Base-by-base conservation (phyloP, 1,139 yeast species). In the Sugiyamaella pinicola region DNA sequence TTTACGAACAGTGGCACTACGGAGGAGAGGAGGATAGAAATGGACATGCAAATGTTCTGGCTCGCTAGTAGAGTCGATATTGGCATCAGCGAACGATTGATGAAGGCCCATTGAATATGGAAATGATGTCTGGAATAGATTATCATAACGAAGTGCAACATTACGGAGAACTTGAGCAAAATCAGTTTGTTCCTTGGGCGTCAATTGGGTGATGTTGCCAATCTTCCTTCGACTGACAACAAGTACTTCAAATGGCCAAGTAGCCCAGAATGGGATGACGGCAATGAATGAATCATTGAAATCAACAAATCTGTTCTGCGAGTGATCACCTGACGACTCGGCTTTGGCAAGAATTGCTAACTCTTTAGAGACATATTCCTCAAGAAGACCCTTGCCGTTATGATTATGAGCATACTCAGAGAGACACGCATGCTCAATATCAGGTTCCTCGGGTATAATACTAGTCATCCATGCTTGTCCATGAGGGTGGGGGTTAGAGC, bases 51-150 rank as follows among this genome's bases (percentile, higher is more conserved):
- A 81, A 81, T 87, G 87, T 54, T 84, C 79, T 33, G 72, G 66
- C n/a, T 54, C 55, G 19, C 60, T 58, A 4, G 74, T 69, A 46
- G 63, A 64, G 3, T 49, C 55, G 4, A 48, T 51, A 19, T 55
- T 50, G 9, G 49, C 40, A 28, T 59, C 63, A 22, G 58, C 52
- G 49, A 53, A 39, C 29, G 68, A 61, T 68, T 85, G 93, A 68
- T 85, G 93, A 21, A 85, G 71, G 18, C 93, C 93, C 91, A 85
- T 85, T 0, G 90, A 84, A 69, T 85, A 85, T 1, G 93, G 91
- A 74, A 85, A 85, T 42, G 82, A 79, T 4, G 87, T 81, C 65
- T 78, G 74, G 68, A 85, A 85, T 54, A 85, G 73, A 65, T 85
- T 85, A 69, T 85, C 93, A 69, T 85, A 85, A 60, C 83, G 82